A percentile compares a stretch with the other conserved stretches of the same genome.
These are phyloP conservation scores for Rutstroemia sp. DNA, from an alignment of 2,329 filamentous ascomycete genomes.

Conservation along the genomic window DNA sequence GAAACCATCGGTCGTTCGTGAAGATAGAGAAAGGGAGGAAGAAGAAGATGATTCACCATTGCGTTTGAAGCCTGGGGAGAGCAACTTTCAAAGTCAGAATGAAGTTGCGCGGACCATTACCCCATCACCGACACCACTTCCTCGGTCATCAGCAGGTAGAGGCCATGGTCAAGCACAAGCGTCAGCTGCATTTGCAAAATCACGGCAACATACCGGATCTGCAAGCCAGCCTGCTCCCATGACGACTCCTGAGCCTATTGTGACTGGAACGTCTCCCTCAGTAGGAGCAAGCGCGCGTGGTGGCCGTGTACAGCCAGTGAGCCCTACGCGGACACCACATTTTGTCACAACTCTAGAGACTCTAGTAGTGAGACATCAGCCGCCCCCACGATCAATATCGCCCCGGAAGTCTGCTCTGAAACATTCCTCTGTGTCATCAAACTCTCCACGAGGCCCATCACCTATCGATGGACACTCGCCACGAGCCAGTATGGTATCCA, in stretches of 20 bases:
- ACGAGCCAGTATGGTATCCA: conserved; percentile 37
- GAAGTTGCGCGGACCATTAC: conserved; percentile 16
- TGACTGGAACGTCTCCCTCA: conserved; percentile 17
- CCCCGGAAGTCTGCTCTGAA: conserved; percentile 75
- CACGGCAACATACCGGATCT: conserved; percentile 16
- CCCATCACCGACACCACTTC: conserved; percentile 22
- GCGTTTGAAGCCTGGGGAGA: conserved; percentile 3
- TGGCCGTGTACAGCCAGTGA: conserved; percentile 38
- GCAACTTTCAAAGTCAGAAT: conserved; percentile 9
- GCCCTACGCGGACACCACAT: conserved; percentile 60
- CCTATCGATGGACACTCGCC: conserved; percentile 32
- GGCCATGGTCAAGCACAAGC: conserved; percentile 20
- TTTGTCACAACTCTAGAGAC: conserved; percentile 53
- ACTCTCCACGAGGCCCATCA: conserved; percentile 45
- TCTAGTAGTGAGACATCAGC: conserved; percentile 55
- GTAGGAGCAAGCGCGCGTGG: conserved; percentile 21
- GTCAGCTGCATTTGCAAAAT: conserved; percentile 18
- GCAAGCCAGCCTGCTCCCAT: conserved; percentile 19
- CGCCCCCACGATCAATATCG: conserved; percentile 63
- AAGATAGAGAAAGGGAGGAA: conserved; percentile 38
- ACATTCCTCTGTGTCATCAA: conserved; percentile 36
- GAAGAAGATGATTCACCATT: conserved; percentile 25
- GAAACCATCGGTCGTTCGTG: conserved; percentile 39
- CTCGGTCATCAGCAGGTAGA: conserved; percentile 20
- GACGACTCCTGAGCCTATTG: conserved; percentile 2